A percentile compares a stretch with the other conserved stretches of the same genome.
Conservation (phyloP, 2,329 filamentous ascomycete genomes). For the Fusarium tricinctum region DNA sequence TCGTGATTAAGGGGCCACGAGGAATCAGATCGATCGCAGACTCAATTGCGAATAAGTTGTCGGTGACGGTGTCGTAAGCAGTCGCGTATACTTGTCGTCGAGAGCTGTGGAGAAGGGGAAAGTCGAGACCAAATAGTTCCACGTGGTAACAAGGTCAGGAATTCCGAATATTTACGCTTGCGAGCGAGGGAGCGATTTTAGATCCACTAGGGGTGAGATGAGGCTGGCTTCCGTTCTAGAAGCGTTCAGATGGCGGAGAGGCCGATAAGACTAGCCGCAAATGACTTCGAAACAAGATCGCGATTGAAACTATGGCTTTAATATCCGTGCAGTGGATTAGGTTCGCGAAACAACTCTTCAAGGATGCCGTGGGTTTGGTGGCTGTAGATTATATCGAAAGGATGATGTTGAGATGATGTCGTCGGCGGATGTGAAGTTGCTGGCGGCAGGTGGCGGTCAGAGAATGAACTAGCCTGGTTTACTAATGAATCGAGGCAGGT, state of each 20-base stretch:
- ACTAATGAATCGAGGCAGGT: slow-evolving; percentile 22
- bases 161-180: slow-evolving; percentile 36
- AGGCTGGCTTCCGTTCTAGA: slow-evolving; percentile 40
- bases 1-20: neutral
- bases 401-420: slow-evolving; percentile 20
- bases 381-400: slow-evolving; percentile 18
- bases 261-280: slow-evolving; percentile 39
- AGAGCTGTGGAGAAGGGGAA: slow-evolving; percentile 25
- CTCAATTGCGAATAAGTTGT: slow-evolving; percentile 18
- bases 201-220: slow-evolving; percentile 42
- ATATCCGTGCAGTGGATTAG: neutral
- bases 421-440: slow-evolving; percentile 14
- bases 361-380: slow-evolving; percentile 17
- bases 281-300: slow-evolving; percentile 20
- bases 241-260: slow-evolving; percentile 39
- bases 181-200: slow-evolving; percentile 25
- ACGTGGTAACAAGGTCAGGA: slow-evolving; percentile 45
- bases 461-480: slow-evolving; percentile 31
- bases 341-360: slow-evolving; percentile 13
- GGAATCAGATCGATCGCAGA: neutral
- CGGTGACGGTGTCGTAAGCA: slow-evolving; percentile 14
- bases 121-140: slow-evolving; percentile 45
- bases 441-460: slow-evolving; percentile 38
- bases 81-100: slow-evolving; percentile 30
- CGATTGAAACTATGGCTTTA: slow-evolving; percentile 30